Conservation (phyloP, 805 yeast species). For the Scheffersomyces ergatensis region DNA sequence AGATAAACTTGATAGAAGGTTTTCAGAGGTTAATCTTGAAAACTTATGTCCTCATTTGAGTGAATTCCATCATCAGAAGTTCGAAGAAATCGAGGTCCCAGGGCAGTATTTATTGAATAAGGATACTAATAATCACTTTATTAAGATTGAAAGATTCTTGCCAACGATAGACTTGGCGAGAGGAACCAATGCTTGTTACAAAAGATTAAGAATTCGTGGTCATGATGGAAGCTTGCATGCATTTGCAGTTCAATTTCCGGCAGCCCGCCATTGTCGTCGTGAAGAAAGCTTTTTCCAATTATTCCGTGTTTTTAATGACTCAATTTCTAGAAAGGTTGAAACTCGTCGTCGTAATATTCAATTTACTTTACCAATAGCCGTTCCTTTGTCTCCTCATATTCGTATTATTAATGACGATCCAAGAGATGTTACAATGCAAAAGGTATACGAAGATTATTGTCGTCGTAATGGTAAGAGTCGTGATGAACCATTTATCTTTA, state of each 20-base stretch:
- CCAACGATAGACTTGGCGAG: slow-evolving; percentile 86
- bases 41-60: slow-evolving; percentile 91
- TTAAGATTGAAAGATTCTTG: slow-evolving; percentile 89
- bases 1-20: slow-evolving; percentile 84
- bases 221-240: slow-evolving; percentile 90
- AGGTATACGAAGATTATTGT: slow-evolving; percentile 86
- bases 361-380: slow-evolving; percentile 86
- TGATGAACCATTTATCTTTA: slow-evolving; percentile 87
- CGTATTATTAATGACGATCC: slow-evolving; percentile 84
- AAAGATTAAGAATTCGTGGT: slow-evolving; percentile 85
- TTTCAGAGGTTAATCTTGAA: slow-evolving; percentile 77
- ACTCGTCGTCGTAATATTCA: slow-evolving; percentile 81
- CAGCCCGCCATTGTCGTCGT: slow-evolving; percentile 94
- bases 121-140: slow-evolving; percentile 86
- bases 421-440: slow-evolving; percentile 71
- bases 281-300: slow-evolving; percentile 93
- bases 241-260: slow-evolving; percentile 96
- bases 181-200: slow-evolving; percentile 86
- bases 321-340: slow-evolving; percentile 77
- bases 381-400: slow-evolving; percentile 93
- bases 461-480: slow-evolving; percentile 66
- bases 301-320: slow-evolving; percentile 83
- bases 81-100: slow-evolving; percentile 96
- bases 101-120: slow-evolving; percentile 91
- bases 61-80: slow-evolving; percentile 97